Percentiles rank a stretch among this genome's conserved stretches.
Evolutionary conservation across 345 rosid species (phyloP).

Genomic region (Eucalyptus urophylla): DNA sequence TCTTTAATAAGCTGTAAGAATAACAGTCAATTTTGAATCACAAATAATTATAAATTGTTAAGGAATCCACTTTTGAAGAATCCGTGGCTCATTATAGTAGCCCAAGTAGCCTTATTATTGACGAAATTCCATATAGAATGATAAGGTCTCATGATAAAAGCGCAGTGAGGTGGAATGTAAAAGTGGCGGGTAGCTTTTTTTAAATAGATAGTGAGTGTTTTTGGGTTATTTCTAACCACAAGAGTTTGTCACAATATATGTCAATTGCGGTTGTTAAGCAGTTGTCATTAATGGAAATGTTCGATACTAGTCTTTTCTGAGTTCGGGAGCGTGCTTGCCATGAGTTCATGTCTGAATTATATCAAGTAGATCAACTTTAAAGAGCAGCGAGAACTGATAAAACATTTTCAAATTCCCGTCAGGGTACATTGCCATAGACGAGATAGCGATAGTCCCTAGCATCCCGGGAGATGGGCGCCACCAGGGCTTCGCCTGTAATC

Average conservation of each 20-base stretch:
- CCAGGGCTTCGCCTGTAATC: neutral
- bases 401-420: neutral
- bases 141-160: neutral
- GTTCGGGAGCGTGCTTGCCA: neutral
- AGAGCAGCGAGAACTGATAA: neutral
- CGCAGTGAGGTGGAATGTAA: neutral
- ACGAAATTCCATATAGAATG: neutral
- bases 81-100: no score
- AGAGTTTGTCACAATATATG: neutral
- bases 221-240: neutral
- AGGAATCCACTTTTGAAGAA: rapidly evolving
- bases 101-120: neutral
- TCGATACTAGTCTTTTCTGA: neutral
- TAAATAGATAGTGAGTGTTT: neutral
- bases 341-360: neutral
- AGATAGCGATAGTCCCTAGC: neutral
- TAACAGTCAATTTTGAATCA: no score
- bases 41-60: no score
- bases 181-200: neutral
- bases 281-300: neutral
- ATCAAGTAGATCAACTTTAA: neutral
- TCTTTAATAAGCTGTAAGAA: no score
- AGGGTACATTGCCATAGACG: neutral
- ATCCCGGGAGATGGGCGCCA: neutral
- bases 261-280: neutral